Base-by-base conservation (phyloP, 495 filamentous ascomycete genomes). In the Tuber microsphaerosporum region DNA sequence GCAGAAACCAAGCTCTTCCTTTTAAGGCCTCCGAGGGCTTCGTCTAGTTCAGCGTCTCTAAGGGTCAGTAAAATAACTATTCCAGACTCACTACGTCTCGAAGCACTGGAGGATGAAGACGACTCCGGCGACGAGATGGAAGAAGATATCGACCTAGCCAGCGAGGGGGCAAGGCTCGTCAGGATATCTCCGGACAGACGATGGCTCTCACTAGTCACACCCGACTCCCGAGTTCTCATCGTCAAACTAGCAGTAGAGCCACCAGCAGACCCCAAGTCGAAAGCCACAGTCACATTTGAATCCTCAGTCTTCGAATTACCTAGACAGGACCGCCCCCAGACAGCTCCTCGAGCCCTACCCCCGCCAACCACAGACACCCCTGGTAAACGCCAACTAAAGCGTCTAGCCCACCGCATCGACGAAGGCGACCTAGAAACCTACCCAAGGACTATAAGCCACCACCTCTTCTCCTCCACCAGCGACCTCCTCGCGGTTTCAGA, bases 181-280 rank as follows among this genome's bases (percentile, higher is more conserved):
- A 97, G 97, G 85, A 97, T 91, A 84, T 84, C 89, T 31, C 87
- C 88, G 68, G 78, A 88, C 56, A 89, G 92, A 79, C 89, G 96
- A 87, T 89, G 92, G 84, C 92, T 97, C 84, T 92, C 97, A 75
- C 83, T 97, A 34, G 94, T 91, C 45, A 89, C 97, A 74, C 92
- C 94, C 82, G 97, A 97, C 88, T 97, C 97, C 86, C 92, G 94
- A 80, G 96, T 97, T 87, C 97, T 93, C 88, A 97, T 97, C 85
- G 86, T 97, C 34, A 85, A 87, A 39, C 86, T 93, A 76, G 89
- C 93, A 73, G 86, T 94, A 73, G 87, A 89, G 84, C 71, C 87
- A 87, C 73, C 87, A 84, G 44, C 86, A 84, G 71, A 87, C 87
- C 82, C 84, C 83, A 73, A 87, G 85, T 69, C 91, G 87, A 88